A percentile compares a stretch with the other conserved stretches of the same genome.
Conservation (phyloP, 768 basidiomycete species). For the Panaeolus papilionaceus region DNA sequence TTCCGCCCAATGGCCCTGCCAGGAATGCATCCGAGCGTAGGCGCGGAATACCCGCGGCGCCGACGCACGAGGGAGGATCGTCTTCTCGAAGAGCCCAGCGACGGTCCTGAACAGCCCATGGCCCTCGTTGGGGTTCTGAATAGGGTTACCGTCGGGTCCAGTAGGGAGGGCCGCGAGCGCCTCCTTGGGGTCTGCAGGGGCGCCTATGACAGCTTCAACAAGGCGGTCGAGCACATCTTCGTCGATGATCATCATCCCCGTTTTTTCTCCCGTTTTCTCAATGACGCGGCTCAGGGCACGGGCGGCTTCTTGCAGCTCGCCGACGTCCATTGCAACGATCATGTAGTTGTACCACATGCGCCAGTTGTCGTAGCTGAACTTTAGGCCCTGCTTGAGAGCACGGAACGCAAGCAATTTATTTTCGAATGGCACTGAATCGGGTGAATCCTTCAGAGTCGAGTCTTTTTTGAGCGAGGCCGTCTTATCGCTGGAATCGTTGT, state of each 20-base stretch:
- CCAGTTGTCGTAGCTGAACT: slow-evolving; percentile 89
- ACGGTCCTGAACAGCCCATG: slow-evolving; percentile 73
- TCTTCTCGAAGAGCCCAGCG: slow-evolving; percentile 72
- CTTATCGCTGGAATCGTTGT: neutral
- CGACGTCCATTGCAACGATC: slow-evolving; percentile 91
- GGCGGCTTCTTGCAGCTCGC: slow-evolving; percentile 87
- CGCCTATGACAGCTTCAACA: slow-evolving; percentile 84
- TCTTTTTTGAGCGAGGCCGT: slow-evolving; percentile 10
- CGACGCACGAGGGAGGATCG: slow-evolving; percentile 84
- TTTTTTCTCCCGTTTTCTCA: slow-evolving; percentile 66
- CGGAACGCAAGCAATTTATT: slow-evolving; percentile 91
- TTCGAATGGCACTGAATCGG: slow-evolving; percentile 57
- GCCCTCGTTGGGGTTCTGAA: slow-evolving; percentile 63
- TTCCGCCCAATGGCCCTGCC: slow-evolving; percentile 75
- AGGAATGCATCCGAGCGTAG: slow-evolving; percentile 81
- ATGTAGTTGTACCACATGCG: slow-evolving; percentile 99
- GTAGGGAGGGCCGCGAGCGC: slow-evolving; percentile 30
- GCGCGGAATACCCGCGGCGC: slow-evolving; percentile 81
- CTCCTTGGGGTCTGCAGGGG: slow-evolving; percentile 44
- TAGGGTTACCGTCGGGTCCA: slow-evolving; percentile 28
- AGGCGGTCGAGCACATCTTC: slow-evolving; percentile 88
- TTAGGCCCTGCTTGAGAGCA: slow-evolving; percentile 90
- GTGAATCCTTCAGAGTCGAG: slow-evolving; percentile 22
- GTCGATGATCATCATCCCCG: slow-evolving; percentile 69
- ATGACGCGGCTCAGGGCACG: slow-evolving; percentile 85